These are phyloP conservation scores for Pseudognaphalium luteoalbum DNA, from an alignment of 129 eudicot genomes.

Conservation along the genomic window DNA sequence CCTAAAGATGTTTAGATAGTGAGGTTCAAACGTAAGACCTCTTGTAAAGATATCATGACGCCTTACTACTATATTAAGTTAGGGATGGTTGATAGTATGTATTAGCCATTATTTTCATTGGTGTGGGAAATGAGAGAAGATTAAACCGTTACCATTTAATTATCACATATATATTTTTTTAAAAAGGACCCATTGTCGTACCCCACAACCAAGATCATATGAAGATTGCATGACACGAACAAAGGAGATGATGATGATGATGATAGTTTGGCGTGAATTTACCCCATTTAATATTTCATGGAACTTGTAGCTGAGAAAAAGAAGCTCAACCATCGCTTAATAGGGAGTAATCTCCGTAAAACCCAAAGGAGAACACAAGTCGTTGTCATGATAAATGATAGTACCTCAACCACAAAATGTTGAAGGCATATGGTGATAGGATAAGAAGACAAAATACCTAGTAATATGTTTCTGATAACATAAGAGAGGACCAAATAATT, in stretches of 20 bases:
- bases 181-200: slow-evolving; percentile 23
- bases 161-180: neutral
- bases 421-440: neutral
- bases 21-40: no score
- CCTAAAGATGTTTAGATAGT: no score
- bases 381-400: neutral
- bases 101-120: neutral
- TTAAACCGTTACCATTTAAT: neutral
- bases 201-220: slow-evolving; percentile 20
- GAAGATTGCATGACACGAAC: neutral
- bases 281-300: neutral
- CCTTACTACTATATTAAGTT: no score
- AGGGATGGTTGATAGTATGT: no score
- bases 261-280: neutral
- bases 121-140: neutral
- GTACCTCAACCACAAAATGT: neutral
- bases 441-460: neutral
- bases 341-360: no score
- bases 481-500: slow-evolving; percentile 6
- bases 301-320: neutral
- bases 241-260: neutral
- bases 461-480: neutral
- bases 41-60: no score
- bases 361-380: neutral
- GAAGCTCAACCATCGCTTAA: neutral